Evolutionary conservation across 345 rosid species (phyloP).

Genomic region (Rhodamnia argentea): DNA sequence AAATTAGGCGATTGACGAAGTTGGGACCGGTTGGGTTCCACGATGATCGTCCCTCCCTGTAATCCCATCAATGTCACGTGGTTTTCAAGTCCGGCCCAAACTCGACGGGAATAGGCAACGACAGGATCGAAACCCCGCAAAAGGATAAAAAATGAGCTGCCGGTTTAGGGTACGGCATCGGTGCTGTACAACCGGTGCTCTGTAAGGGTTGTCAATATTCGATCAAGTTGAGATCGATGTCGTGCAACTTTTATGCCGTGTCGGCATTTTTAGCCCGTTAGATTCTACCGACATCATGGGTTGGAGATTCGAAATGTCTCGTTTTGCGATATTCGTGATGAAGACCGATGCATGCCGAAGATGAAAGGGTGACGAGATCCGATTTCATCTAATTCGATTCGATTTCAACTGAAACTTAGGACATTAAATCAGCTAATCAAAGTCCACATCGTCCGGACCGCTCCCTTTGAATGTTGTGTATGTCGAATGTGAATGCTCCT

Average conservation of each 20-base stretch:
- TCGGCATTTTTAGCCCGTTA: background rate
- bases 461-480: background rate
- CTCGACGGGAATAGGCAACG: too few relatives aligned
- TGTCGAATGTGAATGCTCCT: background rate
- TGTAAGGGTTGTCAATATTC: background rate
- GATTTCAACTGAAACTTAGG: too few relatives aligned
- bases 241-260: too few relatives aligned
- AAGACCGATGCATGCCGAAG: fast-evolving
- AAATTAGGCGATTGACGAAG: fast-evolving
- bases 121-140: too few relatives aligned
- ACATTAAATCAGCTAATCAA: background rate
- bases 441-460: fast-evolving
- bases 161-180: fast-evolving
- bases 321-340: background rate
- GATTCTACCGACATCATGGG: background rate
- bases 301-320: background rate
- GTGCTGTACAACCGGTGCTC: background rate
- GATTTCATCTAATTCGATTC: background rate
- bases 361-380: background rate
- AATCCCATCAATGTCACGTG: background rate
- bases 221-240: background rate
- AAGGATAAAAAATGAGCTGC: background rate
- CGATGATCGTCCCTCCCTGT: fast-evolving
- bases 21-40: background rate
- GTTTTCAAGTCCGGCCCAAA: too few relatives aligned